Percentiles rank a stretch among this genome's conserved stretches.
phyloP scores from a whole-genome alignment of 805 yeast genomes.

The Danielia oregonensis region DNA sequence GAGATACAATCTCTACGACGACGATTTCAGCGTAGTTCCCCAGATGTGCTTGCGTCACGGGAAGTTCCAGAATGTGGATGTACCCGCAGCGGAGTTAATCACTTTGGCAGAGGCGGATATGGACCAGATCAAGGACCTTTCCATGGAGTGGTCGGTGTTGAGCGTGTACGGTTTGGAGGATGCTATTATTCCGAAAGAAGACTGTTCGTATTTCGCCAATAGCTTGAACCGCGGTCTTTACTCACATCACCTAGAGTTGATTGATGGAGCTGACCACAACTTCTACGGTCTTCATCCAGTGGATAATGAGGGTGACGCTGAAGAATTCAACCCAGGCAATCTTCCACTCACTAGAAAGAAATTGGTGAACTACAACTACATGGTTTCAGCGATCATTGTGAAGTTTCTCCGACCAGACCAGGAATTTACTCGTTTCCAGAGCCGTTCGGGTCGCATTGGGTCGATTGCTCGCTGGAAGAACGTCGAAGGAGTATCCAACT shows the following conservation, averaged over 20 bases:
- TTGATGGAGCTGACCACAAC: constrained; percentile 78
- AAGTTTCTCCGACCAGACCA: constrained; percentile 46
- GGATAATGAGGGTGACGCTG: constrained; percentile 29
- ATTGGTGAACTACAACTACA: constrained; percentile 53
- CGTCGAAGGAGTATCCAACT: constrained; percentile 67
- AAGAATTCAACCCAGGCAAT: constrained; percentile 31
- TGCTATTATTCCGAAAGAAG: constrained; percentile 58
- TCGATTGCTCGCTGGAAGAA: constrained; percentile 53
- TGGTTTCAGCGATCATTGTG: constrained; percentile 47
- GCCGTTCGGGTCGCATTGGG: constrained; percentile 31
- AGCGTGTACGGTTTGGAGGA: constrained; percentile 74
- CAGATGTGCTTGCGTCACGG: constrained; percentile 52
- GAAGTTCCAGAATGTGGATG: constrained; percentile 33
- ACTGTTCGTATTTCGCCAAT: constrained; percentile 57
- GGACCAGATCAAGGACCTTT: constrained; percentile 35
- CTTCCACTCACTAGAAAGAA: constrained; percentile 45
- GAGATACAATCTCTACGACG: constrained; percentile 27
- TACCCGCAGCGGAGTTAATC: constrained; percentile 48
- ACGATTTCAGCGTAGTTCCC: constrained; percentile 16
- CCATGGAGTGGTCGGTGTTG: constrained; percentile 49
- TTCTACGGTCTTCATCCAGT: constrained; percentile 53
- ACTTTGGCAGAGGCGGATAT: constrained; percentile 50
- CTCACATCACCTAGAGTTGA: constrained; percentile 48
- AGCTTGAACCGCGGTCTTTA: constrained; percentile 49
- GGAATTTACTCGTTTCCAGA: constrained; percentile 53